Evolutionary conservation across 2,329 filamentous ascomycete species (phyloP).

Genomic region (Verticillium nubilum): DNA sequence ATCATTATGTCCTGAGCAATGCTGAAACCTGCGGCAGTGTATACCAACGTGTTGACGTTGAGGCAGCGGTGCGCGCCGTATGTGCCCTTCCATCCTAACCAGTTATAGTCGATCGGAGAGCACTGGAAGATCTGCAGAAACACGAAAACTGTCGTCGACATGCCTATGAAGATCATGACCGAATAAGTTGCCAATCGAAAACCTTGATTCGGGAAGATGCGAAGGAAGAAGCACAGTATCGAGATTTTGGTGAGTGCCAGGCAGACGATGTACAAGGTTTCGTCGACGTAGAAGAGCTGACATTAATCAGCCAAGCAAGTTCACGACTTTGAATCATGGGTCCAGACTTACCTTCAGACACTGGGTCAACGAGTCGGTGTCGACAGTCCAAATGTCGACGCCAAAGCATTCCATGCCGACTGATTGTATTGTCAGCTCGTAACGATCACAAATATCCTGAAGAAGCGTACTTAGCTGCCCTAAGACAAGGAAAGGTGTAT

Average conservation of each 20-base stretch:
- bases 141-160: slow-evolving; percentile 20
- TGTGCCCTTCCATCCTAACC: slow-evolving; percentile 25
- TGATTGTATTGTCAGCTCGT: slow-evolving; percentile 7
- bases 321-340: too few species aligned
- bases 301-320: rapidly evolving
- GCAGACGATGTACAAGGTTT: slow-evolving; percentile 24
- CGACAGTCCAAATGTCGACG: slow-evolving; percentile 30
- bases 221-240: slow-evolving; percentile 25
- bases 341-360: slow-evolving; percentile 22
- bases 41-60: slow-evolving; percentile 24
- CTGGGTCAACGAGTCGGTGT: slow-evolving; percentile 17
- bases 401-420: slow-evolving; percentile 24
- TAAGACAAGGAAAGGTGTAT: slow-evolving; percentile 22
- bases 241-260: slow-evolving; percentile 24
- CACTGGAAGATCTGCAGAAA: slow-evolving; percentile 30
- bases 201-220: slow-evolving; percentile 21
- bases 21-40: slow-evolving; percentile 21
- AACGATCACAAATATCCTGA: not conserved
- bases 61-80: slow-evolving; percentile 20
- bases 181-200: slow-evolving; percentile 20
- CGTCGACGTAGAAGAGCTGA: slow-evolving; percentile 23
- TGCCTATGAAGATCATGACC: slow-evolving; percentile 18
- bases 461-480: slow-evolving; percentile 23
- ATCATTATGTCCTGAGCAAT: slow-evolving; percentile 30
- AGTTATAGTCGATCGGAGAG: slow-evolving; percentile 22